Base-by-base conservation (phyloP, 148 eudicot genomes). In the Diospyros lotus region DNA sequence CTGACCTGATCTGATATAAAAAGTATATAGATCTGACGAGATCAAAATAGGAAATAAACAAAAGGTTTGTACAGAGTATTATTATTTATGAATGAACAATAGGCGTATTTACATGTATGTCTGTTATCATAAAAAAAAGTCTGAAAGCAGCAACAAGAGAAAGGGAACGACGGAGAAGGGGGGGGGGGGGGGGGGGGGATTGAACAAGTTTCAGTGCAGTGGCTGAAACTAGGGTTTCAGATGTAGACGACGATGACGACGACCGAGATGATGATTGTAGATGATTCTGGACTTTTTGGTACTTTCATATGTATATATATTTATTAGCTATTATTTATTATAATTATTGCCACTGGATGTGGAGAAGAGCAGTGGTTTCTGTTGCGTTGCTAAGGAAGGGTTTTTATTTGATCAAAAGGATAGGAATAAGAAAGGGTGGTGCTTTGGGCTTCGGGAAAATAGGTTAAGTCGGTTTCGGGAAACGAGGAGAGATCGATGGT, bases 161-260 rank as follows among this genome's bases (percentile, higher is more conserved):
- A 28, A 50, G 43, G n/a, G 71, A 28, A 3, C 52, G 52, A 4
- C 7, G 38, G 41, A 48, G 17, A 6, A 6, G 9, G 70, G n/a
- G n/a, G n/a, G n/a, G n/a, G n/a, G n/a, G n/a, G n/a, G n/a, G n/a
- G n/a, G n/a, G n/a, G n/a, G n/a, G n/a, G n/a, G n/a, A n/a, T n/a
- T 9, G 15, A 46, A 11, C 45, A 42, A 42, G 46, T n/a, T 14
- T 64, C 1, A 48, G 18, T 44, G 13, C 7, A 41, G 69, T 46
- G 54, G 70, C 41, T 48, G 70, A 67, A 48, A 67, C 18, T 67
- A 67, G 70, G 70, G 70, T 48, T 68, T 68, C 58, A 9, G 14
- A 2, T 66, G 55, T 46, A 1, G 18, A 38, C n/a, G n/a, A n/a
- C n/a, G n/a, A n/a, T n/a, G n/a, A n/a, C n/a, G n/a, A n/a, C n/a